phyloP scores from a whole-genome alignment of 2,329 filamentous ascomycete genomes.

The Diplodia corticola region DNA sequence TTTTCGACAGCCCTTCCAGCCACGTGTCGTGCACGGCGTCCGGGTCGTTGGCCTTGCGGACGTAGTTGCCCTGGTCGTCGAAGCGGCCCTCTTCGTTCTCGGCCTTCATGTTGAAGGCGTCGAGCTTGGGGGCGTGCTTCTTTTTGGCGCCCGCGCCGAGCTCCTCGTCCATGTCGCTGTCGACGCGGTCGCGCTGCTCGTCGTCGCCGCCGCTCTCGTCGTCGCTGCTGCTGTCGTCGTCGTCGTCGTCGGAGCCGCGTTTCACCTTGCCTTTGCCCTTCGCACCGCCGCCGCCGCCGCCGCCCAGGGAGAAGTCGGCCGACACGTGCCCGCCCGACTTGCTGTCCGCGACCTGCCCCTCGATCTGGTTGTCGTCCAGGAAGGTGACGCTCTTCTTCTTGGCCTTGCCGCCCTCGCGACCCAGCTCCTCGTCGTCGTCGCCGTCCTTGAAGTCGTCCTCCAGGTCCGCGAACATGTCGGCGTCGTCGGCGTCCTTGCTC shows the following conservation, averaged over 20 bases:
- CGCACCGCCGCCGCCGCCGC: conserved; percentile 39
- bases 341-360: conserved; percentile 74
- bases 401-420: conserved; percentile 53
- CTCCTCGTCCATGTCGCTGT: conserved; percentile 74
- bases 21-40: conserved; percentile 90
- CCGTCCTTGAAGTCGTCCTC: conserved; percentile 60
- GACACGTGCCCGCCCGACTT: conserved; percentile 70
- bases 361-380: conserved; percentile 64
- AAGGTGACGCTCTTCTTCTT: conserved; percentile 64
- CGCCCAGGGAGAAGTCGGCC: conserved; percentile 58
- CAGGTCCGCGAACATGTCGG: conserved; percentile 81
- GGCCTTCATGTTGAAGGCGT: conserved; percentile 89
- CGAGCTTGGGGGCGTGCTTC: conserved; percentile 87
- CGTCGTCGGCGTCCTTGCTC: conserved; percentile 62
- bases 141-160: conserved; percentile 88
- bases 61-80: conserved; percentile 86
- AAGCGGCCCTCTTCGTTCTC: conserved; percentile 94
- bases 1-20: conserved; percentile 90
- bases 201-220: conserved; percentile 63
- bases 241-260: conserved; percentile 46
- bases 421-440: conserved; percentile 55
- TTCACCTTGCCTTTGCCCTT: conserved; percentile 42
- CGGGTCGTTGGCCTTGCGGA: conserved; percentile 84
- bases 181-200: conserved; percentile 67
- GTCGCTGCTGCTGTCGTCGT: conserved; percentile 59